Evolutionary conservation across 495 filamentous ascomycete genomes (phyloP).

Genomic region (Letharia columbiana): DNA sequence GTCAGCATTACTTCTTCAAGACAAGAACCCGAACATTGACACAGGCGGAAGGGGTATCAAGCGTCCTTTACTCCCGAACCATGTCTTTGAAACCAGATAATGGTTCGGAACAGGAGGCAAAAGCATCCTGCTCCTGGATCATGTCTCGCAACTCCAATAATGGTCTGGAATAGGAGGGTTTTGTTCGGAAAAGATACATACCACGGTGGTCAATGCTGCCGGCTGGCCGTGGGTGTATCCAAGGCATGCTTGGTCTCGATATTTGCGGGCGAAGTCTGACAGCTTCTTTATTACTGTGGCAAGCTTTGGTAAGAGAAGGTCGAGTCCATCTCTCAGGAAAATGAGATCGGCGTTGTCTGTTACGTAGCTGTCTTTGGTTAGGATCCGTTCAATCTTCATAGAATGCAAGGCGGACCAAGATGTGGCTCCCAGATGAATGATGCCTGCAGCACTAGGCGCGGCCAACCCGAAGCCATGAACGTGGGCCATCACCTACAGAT

Average conservation of each 20-base stretch:
- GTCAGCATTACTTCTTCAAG: no score
- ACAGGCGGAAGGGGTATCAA: no score
- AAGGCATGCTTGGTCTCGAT: conserved; percentile 56
- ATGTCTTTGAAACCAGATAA: no score
- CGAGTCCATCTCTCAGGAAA: conserved; percentile 63
- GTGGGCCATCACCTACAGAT: conserved; percentile 45
- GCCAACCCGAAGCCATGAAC: conserved; percentile 64
- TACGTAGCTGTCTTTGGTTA: conserved; percentile 22
- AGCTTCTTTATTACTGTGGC: conserved; percentile 80
- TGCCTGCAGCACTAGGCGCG: conserved; percentile 74
- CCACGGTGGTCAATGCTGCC: conserved; percentile 64
- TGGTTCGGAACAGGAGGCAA: no score
- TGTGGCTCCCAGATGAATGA: conserved; percentile 73
- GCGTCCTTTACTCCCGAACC: no score
- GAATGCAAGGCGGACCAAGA: conserved; percentile 30
- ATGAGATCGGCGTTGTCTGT: conserved; percentile 90
- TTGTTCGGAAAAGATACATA: no score
- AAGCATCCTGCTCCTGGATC: no score
- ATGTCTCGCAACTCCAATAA: no score
- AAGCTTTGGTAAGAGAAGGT: conserved; percentile 75
- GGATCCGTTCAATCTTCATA: background rate
- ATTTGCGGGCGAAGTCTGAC: conserved; percentile 62
- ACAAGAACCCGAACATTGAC: no score
- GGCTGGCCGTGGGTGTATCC: conserved; percentile 80
- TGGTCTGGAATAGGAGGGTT: no score